Percentiles rank a stretch among this genome's conserved stretches.
These are phyloP conservation scores for Kluyveromyces siamensis DNA, from an alignment of 805 yeast species.

Conservation along the genomic window DNA sequence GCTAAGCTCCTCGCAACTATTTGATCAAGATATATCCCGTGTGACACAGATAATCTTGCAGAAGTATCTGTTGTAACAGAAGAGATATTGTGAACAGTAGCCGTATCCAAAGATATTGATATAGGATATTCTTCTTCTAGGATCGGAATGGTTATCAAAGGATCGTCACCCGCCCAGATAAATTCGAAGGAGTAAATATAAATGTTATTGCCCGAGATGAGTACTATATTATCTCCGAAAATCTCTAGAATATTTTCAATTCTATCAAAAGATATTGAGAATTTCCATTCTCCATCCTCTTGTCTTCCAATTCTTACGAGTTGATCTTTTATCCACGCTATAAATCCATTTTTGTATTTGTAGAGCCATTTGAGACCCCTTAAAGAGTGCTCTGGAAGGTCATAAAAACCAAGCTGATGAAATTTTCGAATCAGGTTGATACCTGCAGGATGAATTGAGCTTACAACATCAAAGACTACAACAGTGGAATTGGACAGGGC, in stretches of 20 bases:
- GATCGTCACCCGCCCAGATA: conserved; percentile 15
- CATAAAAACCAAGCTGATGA: conserved; percentile 11
- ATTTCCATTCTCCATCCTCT: conserved; percentile 13
- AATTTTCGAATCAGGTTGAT: conserved; percentile 16
- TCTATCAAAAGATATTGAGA: conserved; percentile 10
- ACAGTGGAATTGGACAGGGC: conserved; percentile 8
- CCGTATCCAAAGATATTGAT: conserved; percentile 21
- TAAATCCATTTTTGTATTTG: conserved; percentile 17
- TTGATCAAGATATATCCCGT: conserved; percentile 25
- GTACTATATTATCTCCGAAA: conserved; percentile 13
- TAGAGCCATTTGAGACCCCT: conserved; percentile 19
- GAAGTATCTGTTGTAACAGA: conserved; percentile 13
- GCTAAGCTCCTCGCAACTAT: conserved; percentile 14
- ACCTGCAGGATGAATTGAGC: conserved; percentile 17
- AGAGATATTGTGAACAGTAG: conserved; percentile 21
- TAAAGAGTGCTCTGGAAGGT: conserved; percentile 1
- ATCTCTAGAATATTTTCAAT: conserved; percentile 25
- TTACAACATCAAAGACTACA: conserved; percentile 21
- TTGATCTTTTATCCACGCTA: conserved; percentile 13
- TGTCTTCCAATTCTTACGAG: conserved; percentile 11
- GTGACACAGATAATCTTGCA: conserved; percentile 15
- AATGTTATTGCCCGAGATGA: conserved; percentile 13
- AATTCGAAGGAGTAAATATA: conserved; percentile 13
- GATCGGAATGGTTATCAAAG: conserved; percentile 11
- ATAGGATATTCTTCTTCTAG: conserved; percentile 24